Percentiles rank a stretch among this genome's conserved stretches.
Conservation (phyloP, 176 grass and related monocot species). For the Themeda triandra region DNA sequence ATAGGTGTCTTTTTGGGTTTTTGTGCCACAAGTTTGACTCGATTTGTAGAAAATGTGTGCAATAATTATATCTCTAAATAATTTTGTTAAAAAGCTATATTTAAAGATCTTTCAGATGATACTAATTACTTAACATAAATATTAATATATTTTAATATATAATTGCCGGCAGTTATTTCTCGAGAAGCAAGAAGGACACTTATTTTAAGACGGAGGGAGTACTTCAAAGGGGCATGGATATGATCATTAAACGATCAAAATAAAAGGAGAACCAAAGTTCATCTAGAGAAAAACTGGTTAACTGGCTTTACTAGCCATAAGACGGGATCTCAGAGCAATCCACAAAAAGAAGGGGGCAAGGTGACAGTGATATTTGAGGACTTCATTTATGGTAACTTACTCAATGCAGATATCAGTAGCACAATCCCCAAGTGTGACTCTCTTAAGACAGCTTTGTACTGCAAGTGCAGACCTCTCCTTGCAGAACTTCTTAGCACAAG, state of each 20-base stretch:
- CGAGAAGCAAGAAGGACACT: too few species aligned
- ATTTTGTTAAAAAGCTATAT: too few species aligned
- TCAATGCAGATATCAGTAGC: constrained; percentile 73
- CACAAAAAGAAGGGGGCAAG: constrained; percentile 4
- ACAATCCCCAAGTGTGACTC: constrained; percentile 73
- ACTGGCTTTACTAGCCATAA: background rate
- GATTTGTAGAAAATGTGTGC: too few species aligned
- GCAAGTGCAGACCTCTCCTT: constrained; percentile 80
- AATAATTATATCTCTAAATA: too few species aligned
- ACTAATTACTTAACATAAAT: too few species aligned
- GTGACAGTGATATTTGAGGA: background rate
- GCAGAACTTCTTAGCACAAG: constrained; percentile 79
- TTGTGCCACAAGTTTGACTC: too few species aligned
- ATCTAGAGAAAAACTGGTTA: background rate
- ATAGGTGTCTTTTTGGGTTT: too few species aligned
- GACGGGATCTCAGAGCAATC: background rate
- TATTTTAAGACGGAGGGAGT: too few species aligned
- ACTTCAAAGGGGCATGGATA: background rate
- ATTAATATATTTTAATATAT: too few species aligned
- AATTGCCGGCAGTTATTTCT: too few species aligned
- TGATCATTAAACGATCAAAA: background rate
- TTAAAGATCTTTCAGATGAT: too few species aligned
- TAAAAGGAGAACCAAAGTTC: background rate
- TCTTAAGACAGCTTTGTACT: constrained; percentile 75
- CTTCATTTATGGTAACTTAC: constrained; percentile 45